These are phyloP conservation scores for Paraurostyla sp. DNA, from an alignment of 73 alveolate species.

Conservation along the genomic window DNA sequence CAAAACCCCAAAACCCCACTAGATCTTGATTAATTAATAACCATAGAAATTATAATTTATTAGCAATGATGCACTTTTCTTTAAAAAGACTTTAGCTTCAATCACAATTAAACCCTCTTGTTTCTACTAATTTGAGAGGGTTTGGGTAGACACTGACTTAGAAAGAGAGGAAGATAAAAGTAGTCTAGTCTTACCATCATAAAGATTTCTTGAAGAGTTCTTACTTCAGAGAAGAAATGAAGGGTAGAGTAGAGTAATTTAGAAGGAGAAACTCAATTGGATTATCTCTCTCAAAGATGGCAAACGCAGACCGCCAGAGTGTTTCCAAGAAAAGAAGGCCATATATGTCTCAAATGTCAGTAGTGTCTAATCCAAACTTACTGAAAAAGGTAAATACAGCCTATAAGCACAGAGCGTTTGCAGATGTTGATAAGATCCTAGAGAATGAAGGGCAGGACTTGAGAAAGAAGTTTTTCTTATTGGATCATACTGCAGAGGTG, in stretches of 20 bases:
- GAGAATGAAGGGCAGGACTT: slow-evolving; percentile 2
- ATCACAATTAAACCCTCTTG: too few relatives aligned
- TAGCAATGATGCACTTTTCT: too few relatives aligned
- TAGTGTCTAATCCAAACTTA: not conserved
- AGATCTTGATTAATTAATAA: too few relatives aligned
- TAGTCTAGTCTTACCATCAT: not conserved
- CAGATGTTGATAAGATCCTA: not conserved
- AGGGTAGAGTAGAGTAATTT: not conserved
- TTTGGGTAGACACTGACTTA: slow-evolving; percentile 22
- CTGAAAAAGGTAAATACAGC: not conserved
- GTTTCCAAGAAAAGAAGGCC: slow-evolving; percentile 47
- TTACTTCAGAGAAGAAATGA: not conserved
- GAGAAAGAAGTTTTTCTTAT: slow-evolving; percentile 21
- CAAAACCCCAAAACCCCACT: too few relatives aligned
- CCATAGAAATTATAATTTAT: too few relatives aligned
- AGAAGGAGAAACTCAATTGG: not conserved
- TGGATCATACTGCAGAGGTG: slow-evolving; percentile 77
- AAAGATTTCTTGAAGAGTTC: slow-evolving; percentile 22
- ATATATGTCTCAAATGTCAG: not conserved
- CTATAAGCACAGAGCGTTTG: not conserved
- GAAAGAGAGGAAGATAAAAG: slow-evolving; percentile 37
- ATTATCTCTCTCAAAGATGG: not conserved
- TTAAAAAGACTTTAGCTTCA: too few relatives aligned
- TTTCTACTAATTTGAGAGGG: too few relatives aligned
- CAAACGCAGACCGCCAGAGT: not conserved